Base-by-base conservation (phyloP, 805 yeast genomes). In the Ogataea methanolica region DNA sequence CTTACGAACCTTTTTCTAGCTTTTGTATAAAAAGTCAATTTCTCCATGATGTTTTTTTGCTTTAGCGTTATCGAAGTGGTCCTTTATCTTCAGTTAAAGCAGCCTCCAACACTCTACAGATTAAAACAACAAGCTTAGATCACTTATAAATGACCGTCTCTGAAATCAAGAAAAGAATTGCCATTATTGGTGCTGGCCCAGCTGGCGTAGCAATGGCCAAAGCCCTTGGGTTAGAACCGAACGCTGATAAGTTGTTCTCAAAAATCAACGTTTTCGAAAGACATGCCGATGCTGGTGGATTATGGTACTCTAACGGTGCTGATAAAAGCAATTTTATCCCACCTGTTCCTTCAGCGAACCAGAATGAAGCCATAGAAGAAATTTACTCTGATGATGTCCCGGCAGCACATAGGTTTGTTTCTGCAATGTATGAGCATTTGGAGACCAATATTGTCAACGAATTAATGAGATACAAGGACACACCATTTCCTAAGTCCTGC, bases 141-240 rank as follows among this genome's bases (percentile, higher is more conserved):
- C 12, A 26, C 12, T 8, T 26, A 3, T 26, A 11, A 26, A 26
- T 26, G 31, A 26, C 31, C 11, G 31, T 26, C 31, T 7, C 31
- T 26, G 9, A 26, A 5, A 26, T 26, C 31, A 26, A 26, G 31
- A 26, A 26, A 26, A 26, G 31, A 11, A 26, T 26, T 5, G 90
- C 89, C 0, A 77, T 88, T 9, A 73, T 88, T 17, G 96, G 96
- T 2, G 90, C 80, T 2, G 96, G 96, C 0, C 91, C 94, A 0
- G 74, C 80, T 36, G 95, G 92, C 0, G 69, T 83, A 14, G 87
- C 83, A 0, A 69, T 77, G 5, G 81, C 87, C 0, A 80, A 82
- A 52, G 89, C 31, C 31, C 90, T 0, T 68, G 88, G 15, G 53
- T 76, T 7, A 74, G 69, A 9, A 90, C 83, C 52, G 60, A 67